A percentile compares a stretch with the other conserved stretches of the same genome.
phyloP scores from a whole-genome alignment of 2,329 filamentous ascomycete genomes.

The Fusarium buharicum region DNA sequence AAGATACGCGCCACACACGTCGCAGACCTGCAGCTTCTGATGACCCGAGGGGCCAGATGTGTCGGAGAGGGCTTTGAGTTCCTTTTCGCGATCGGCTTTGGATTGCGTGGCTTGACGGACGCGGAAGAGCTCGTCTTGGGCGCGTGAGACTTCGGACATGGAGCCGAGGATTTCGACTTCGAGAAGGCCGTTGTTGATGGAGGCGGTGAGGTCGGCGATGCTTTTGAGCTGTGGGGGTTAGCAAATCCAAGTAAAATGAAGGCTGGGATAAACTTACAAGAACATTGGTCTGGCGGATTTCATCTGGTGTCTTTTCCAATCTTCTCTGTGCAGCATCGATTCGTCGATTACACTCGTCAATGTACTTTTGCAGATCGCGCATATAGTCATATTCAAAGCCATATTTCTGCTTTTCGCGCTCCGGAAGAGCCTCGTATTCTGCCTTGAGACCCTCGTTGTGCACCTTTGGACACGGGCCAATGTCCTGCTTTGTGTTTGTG shows the following conservation, averaged over 20 bases:
- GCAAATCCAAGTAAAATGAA: background rate
- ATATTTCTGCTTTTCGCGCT: slow-evolving; percentile 78
- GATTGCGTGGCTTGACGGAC: slow-evolving; percentile 81
- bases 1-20: slow-evolving; percentile 96
- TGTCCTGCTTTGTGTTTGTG: slow-evolving; percentile 98
- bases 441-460: slow-evolving; percentile 89
- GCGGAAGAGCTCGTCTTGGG: slow-evolving; percentile 88
- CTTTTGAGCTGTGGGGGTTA: slow-evolving; percentile 69
- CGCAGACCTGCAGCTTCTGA: slow-evolving; percentile 98
- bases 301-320: slow-evolving; percentile 96
- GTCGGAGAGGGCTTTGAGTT: slow-evolving; percentile 90
- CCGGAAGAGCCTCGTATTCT: slow-evolving; percentile 82
- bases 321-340: slow-evolving; percentile 91
- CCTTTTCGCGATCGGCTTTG: slow-evolving; percentile 85
- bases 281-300: slow-evolving; percentile 93
- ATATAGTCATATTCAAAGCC: slow-evolving; percentile 98
- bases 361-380: slow-evolving; percentile 94
- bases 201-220: slow-evolving; percentile 82
- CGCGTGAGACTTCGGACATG: slow-evolving; percentile 80
- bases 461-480: slow-evolving; percentile 87
- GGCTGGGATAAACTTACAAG: slow-evolving; percentile 59
- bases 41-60: slow-evolving; percentile 93
- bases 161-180: slow-evolving; percentile 90
- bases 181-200: slow-evolving; percentile 82
- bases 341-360: slow-evolving; percentile 93